phyloP scores from a whole-genome alignment of 2,329 filamentous ascomycete species.

The Ophioceras dolichostomum region DNA sequence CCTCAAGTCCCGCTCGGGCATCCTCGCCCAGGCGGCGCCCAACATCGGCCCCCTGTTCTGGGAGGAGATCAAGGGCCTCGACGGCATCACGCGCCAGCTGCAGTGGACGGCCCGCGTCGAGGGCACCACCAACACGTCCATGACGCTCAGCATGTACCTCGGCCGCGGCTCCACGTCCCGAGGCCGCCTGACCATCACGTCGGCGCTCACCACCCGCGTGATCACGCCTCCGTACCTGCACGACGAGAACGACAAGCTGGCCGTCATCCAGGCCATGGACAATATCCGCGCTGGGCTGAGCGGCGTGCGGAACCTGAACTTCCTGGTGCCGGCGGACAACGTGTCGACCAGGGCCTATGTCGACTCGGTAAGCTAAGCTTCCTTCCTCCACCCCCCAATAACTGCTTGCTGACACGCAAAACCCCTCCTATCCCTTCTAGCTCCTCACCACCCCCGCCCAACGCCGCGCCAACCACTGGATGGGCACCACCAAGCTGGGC shows the following conservation, averaged over 20 bases:
- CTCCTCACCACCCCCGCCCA: slow-evolving; percentile 8
- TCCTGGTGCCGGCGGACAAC: slow-evolving; percentile 32
- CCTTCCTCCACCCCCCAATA: slow-evolving; percentile 3
- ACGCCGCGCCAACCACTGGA: slow-evolving; percentile 30
- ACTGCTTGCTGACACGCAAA: neutral
- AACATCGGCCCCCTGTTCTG: slow-evolving; percentile 23
- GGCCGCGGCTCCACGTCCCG: slow-evolving; percentile 45
- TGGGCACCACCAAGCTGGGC: slow-evolving; percentile 43
- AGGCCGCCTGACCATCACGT: slow-evolving; percentile 43
- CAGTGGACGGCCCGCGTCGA: slow-evolving; percentile 58
- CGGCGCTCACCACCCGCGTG: slow-evolving; percentile 40
- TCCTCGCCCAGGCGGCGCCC: slow-evolving; percentile 46
- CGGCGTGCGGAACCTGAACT: slow-evolving; percentile 34
- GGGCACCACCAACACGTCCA: slow-evolving; percentile 20
- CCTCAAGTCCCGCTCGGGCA: slow-evolving; percentile 39
- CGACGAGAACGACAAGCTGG: slow-evolving; percentile 40
- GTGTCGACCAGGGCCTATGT: slow-evolving; percentile 39
- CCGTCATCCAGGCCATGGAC: slow-evolving; percentile 44
- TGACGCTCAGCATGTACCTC: slow-evolving; percentile 29
- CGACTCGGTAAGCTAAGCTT: slow-evolving; percentile 27
- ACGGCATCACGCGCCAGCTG: slow-evolving; percentile 49
- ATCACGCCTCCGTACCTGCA: slow-evolving; percentile 42
- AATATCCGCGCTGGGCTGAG: slow-evolving; percentile 38
- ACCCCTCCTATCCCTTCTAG: no score
- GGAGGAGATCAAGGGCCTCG: slow-evolving; percentile 43